Conservation (phyloP, 176 grass and related monocot species). For the barley (Hordeum vulgare) region MorexV3_pseudomolecules_assembly NC_058518.1:472086829-472087328, state of each 20-base stretch:
- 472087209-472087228: not conserved
- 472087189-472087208: not conserved
- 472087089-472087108: not conserved
- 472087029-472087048: slow-evolving; percentile 15
- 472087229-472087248: not conserved
- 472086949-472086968: slow-evolving; percentile 38
- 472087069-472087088: not conserved
- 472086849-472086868: slow-evolving; percentile 94
- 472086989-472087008: slow-evolving; percentile 71
- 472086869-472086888: slow-evolving; percentile 28
- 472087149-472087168: not conserved
- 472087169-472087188: not conserved
- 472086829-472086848: slow-evolving; percentile 96
- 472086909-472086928: slow-evolving; percentile 58
- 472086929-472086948: slow-evolving; percentile 44
- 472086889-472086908: slow-evolving; percentile 13
- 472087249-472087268: slow-evolving; percentile 35
- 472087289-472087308: slow-evolving; percentile 23
- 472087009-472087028: slow-evolving; percentile 57
- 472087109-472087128: not conserved
- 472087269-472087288: not conserved
- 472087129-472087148: not conserved
- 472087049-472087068: not conserved
- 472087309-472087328: slow-evolving; percentile 30
- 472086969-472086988: slow-evolving; percentile 24